A percentile compares a stretch with the other conserved stretches of the same genome.
Conservation (phyloP, 371 early-diverging fungal genomes). For the Funneliformis caledonium region DNA sequence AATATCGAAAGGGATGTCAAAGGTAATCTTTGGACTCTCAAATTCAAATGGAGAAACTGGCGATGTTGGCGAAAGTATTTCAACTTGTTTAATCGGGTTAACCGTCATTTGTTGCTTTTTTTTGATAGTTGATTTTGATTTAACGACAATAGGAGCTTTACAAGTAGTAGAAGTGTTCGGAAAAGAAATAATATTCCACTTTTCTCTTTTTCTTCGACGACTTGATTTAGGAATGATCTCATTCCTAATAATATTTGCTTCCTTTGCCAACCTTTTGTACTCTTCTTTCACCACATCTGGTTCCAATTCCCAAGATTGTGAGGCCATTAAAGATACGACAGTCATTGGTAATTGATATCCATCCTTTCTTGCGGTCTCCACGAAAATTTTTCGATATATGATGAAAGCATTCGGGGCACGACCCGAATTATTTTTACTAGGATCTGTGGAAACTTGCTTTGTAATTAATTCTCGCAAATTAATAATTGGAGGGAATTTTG, state of each 20-base stretch:
- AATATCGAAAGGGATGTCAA: no score
- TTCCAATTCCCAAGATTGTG: constrained; percentile 26
- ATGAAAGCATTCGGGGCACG: constrained; percentile 30
- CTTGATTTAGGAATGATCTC: neutral
- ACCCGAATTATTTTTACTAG: neutral
- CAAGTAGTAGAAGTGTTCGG: neutral
- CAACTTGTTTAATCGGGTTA: neutral
- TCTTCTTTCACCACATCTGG: neutral
- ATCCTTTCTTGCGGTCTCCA: neutral
- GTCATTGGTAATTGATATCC: constrained; percentile 36
- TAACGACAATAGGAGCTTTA: neutral
- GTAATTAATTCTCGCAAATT: neutral
- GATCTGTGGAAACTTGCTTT: neutral
- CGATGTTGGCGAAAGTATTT: neutral
- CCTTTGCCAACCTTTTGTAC: constrained; percentile 21
- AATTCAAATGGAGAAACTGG: no score
- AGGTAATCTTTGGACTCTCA: no score
- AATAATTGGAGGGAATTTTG: neutral
- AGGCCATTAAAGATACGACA: constrained; percentile 30
- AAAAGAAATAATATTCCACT: constrained; percentile 24
- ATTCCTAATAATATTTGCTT: constrained; percentile 16
- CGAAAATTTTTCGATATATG: constrained; percentile 23
- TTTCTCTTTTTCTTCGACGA: neutral
- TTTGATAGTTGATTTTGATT: neutral
- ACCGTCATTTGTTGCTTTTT: neutral